A percentile compares a stretch with the other conserved stretches of the same genome.
phyloP scores from a whole-genome alignment of 164 flowering plant genomes.

The Platanus orientalis region DNA sequence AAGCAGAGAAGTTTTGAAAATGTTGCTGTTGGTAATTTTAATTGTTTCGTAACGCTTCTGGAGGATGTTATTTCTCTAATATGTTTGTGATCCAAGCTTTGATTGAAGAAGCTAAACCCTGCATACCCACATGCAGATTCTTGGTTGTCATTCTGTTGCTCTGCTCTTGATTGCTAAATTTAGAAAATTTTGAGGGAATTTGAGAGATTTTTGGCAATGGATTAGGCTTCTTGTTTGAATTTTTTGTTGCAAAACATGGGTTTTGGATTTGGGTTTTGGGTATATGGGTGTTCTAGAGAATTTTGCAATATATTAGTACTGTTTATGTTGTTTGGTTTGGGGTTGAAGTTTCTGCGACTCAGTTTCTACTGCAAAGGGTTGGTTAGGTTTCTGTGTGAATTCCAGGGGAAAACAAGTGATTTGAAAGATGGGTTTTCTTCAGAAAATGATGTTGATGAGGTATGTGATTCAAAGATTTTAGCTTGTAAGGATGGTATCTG shows the following conservation, averaged over 20 bases:
- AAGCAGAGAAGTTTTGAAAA: too few species aligned
- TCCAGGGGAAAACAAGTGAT: slow-evolving; percentile 21
- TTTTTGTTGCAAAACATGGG: slow-evolving; percentile 15
- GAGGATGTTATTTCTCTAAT: too few species aligned
- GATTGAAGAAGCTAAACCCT: background rate
- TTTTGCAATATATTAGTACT: slow-evolving; percentile 22
- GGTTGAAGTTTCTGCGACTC: slow-evolving; percentile 32
- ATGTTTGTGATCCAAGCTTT: too few species aligned
- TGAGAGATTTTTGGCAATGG: slow-evolving; percentile 21
- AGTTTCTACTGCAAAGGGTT: slow-evolving; percentile 22
- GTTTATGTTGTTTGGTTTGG: slow-evolving; percentile 33
- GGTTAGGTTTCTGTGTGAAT: slow-evolving; percentile 19
- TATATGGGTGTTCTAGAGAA: slow-evolving; percentile 26
- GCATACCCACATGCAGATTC: background rate
- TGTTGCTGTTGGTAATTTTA: too few species aligned
- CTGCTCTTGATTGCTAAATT: slow-evolving; percentile 16
- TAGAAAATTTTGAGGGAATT: slow-evolving; percentile 9
- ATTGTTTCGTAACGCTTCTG: too few species aligned
- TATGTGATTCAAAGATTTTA: slow-evolving; percentile 13
- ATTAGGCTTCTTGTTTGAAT: slow-evolving; percentile 25
- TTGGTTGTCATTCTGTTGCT: slow-evolving; percentile 11
- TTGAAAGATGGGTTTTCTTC: slow-evolving; percentile 24
- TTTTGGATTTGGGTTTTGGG: slow-evolving; percentile 36
- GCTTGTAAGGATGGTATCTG: slow-evolving; percentile 11
- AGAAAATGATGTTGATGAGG: slow-evolving; percentile 17